Evolutionary conservation across 331 rosid genomes (phyloP).

Genomic region (Erythrophleum ivorense): DNA sequence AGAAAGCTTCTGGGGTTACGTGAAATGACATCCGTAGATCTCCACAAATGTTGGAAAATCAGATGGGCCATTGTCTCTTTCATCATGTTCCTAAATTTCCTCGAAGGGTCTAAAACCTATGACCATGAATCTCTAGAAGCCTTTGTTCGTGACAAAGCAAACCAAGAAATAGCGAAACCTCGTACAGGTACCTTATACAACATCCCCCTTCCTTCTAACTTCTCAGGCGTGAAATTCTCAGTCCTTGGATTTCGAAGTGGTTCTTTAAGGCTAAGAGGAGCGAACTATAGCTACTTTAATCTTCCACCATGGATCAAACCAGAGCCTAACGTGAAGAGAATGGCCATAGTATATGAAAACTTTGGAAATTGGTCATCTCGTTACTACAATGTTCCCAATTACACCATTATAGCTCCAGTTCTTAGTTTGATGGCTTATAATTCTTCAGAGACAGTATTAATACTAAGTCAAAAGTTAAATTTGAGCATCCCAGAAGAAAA

Average conservation of each 20-base stretch:
- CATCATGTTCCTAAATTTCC: conserved; percentile 41
- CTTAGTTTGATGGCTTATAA: conserved; percentile 63
- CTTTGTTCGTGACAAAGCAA: conserved; percentile 54
- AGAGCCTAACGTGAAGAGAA: conserved; percentile 53
- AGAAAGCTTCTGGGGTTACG: conserved; percentile 44
- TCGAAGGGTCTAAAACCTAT: conserved; percentile 35
- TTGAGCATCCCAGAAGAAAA: conserved; percentile 48
- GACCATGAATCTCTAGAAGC: conserved; percentile 53
- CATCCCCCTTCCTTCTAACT: conserved; percentile 68
- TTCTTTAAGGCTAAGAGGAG: conserved; percentile 63
- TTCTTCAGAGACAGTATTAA: conserved; percentile 46
- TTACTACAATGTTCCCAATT: conserved; percentile 63
- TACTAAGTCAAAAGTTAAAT: conserved; percentile 43
- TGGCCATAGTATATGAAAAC: conserved; percentile 69
- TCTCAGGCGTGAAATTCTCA: conserved; percentile 66
- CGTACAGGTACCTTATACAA: conserved; percentile 63
- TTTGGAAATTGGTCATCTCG: conserved; percentile 80
- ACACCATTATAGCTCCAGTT: conserved; percentile 75
- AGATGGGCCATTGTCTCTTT: conserved; percentile 48
- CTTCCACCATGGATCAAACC: conserved; percentile 63
- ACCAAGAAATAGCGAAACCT: conserved; percentile 38
- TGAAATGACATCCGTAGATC: conserved; percentile 55
- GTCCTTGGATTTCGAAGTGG: conserved; percentile 56
- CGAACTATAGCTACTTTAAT: conserved; percentile 49
- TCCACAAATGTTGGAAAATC: conserved; percentile 51